Evolutionary conservation across 2,329 filamentous ascomycete genomes (phyloP).

Genomic region (Curvularia verruculosa): DNA sequence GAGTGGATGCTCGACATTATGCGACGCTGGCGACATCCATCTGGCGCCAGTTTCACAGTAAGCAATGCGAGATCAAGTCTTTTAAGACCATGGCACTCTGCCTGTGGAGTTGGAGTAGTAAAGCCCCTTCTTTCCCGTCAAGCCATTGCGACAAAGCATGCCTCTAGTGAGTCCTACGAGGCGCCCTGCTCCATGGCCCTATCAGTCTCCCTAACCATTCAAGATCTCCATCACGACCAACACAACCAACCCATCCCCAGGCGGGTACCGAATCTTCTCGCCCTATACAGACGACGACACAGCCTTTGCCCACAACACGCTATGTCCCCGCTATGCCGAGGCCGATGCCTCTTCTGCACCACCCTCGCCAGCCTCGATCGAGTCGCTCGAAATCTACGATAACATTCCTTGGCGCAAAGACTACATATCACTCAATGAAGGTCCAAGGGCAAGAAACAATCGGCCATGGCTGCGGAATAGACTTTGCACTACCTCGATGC

Average conservation of each 20-base stretch:
- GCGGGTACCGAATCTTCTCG: slow-evolving; percentile 34
- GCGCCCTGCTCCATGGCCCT: slow-evolving; percentile 23
- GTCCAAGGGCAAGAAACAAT: slow-evolving; percentile 1
- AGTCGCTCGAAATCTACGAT: slow-evolving; percentile 45
- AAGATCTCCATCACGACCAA: slow-evolving; percentile 26
- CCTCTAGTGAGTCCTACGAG: slow-evolving; percentile 32
- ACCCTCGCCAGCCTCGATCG: slow-evolving; percentile 43
- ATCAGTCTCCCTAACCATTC: slow-evolving; percentile 29
- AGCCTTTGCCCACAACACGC: slow-evolving; percentile 31
- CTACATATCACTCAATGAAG: slow-evolving; percentile 26
- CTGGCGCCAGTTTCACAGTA: slow-evolving; percentile 35
- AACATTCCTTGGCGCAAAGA: slow-evolving; percentile 41
- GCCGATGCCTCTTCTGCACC: slow-evolving; percentile 40
- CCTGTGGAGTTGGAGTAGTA: slow-evolving; percentile 9
- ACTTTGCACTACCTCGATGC: slow-evolving; percentile 19
- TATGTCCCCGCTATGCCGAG: slow-evolving; percentile 44
- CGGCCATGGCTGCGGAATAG: slow-evolving; percentile 28
- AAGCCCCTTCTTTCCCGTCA: slow-evolving; percentile 3
- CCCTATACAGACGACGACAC: slow-evolving; percentile 38
- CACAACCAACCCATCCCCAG: slow-evolving; percentile 22
- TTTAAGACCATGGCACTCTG: slow-evolving; percentile 22
- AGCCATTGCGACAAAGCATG: slow-evolving; percentile 23
- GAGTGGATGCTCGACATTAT: slow-evolving; percentile 32
- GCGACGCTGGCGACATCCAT: slow-evolving; percentile 20
- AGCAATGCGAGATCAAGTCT: slow-evolving; percentile 23